Evolutionary conservation across 2,329 filamentous ascomycete species (phyloP), one percentile per base, ranked within the genome.

Genomic region (Pseudofabraea citricarpa): DNA sequence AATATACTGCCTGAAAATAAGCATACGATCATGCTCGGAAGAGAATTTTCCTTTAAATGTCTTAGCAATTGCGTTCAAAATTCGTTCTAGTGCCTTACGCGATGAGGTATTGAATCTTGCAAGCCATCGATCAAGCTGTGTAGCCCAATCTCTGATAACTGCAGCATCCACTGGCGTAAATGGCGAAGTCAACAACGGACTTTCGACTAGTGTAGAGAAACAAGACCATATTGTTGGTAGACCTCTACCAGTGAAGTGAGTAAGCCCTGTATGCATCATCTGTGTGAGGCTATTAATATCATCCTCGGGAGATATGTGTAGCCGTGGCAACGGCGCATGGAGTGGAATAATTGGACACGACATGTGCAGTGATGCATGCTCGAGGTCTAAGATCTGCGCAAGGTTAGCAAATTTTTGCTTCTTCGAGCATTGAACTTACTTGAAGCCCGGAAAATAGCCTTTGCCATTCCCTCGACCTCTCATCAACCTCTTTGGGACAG

Each of bases 231-330:
- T 69, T 0, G 67, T 68, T 2, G 67, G 66, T 6, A 71, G 44
- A 0, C 66, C 61, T 6, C 67, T 56, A 0, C 66, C 67, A 1
- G 67, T 66, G 41, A 71, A 71, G 39, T 69, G 64, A 3, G 60
- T 63, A 3, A 70, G 48, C 0, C 68, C 67, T 0, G 62, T 67
- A 40, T 71, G 65, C 67, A 71, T 69, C 66, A 71, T 69, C 13
- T 65, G 60, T 2, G 67, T 69, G 0, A 71, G 55, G 5, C 62
- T 57, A 31, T 68, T 66, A 3, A 70, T 60, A 16, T 67, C 66
- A 44, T 70, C 67, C 33, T 62, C 60, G 9, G 60, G 56, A 1
- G 65, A 63, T 3, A 60, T 62, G 27, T 64, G 63, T 6, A 71
- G 58, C 4, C 59, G 53, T 0, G 59, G 49, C 2, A 69, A 53